Conservation (phyloP, 2,329 filamentous ascomycete species). For the Fusarium sulawesiense region DNA sequence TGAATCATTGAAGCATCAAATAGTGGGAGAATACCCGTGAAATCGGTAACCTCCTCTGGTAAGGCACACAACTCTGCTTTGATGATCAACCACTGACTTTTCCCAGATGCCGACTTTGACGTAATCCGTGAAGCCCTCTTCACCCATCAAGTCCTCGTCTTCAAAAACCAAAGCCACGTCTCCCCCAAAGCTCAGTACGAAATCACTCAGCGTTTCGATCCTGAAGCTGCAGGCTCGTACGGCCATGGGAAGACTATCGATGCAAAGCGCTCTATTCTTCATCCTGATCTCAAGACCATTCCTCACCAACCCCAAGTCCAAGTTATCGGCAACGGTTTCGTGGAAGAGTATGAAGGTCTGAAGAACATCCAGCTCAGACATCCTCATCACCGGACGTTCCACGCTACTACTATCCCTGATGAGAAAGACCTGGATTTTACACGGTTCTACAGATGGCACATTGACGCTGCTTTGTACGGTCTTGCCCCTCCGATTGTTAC, state of each 20-base stretch:
- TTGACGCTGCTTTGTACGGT: slow-evolving; percentile 81
- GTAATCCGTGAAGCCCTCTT: slow-evolving; percentile 74
- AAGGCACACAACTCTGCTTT: slow-evolving; percentile 46
- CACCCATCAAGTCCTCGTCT: slow-evolving; percentile 74
- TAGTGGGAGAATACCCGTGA: slow-evolving; percentile 65
- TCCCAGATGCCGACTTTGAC: slow-evolving; percentile 70
- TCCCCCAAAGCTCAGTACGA: slow-evolving; percentile 79
- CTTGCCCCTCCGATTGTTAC: slow-evolving; percentile 80
- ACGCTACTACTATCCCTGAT: slow-evolving; percentile 70
- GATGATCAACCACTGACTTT: slow-evolving; percentile 33
- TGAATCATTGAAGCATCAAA: slow-evolving; percentile 16
- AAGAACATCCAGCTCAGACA: slow-evolving; percentile 75
- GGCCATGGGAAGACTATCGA: slow-evolving; percentile 82
- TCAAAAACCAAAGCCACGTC: slow-evolving; percentile 73
- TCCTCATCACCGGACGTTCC: slow-evolving; percentile 82
- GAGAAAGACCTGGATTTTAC: slow-evolving; percentile 62
- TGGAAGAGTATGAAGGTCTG: slow-evolving; percentile 77
- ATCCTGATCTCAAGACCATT: slow-evolving; percentile 83
- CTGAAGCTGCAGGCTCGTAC: slow-evolving; percentile 70
- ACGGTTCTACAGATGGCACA: slow-evolving; percentile 82
- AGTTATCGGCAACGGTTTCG: slow-evolving; percentile 80
- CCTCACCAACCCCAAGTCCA: slow-evolving; percentile 81
- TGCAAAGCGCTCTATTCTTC: slow-evolving; percentile 71
- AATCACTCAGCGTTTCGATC: slow-evolving; percentile 80
- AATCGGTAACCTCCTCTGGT: slow-evolving; percentile 71